Evolutionary conservation across 768 basidiomycete genomes (phyloP).

Genomic region (Phlebiopsis flavidoalba): DNA sequence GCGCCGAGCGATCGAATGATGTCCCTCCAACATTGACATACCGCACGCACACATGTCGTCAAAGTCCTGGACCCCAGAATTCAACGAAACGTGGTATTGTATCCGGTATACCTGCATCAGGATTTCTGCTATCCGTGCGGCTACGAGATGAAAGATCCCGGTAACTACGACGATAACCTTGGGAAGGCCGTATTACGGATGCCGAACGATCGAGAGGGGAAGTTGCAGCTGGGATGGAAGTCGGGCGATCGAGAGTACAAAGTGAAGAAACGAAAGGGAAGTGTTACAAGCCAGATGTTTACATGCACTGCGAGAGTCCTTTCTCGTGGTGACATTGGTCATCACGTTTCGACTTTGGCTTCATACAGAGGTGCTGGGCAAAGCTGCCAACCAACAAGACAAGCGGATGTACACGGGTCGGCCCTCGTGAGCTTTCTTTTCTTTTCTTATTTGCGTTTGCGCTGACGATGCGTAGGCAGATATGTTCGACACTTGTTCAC

Average conservation of each 20-base stretch:
- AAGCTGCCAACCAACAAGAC: constrained; percentile 25
- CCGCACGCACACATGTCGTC: constrained; percentile 21
- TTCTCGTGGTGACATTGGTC: constrained; percentile 22
- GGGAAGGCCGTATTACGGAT: constrained; percentile 20
- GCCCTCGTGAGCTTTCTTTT: constrained; percentile 27
- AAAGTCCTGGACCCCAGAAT: constrained; percentile 21
- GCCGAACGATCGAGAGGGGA: constrained; percentile 13
- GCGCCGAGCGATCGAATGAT: neutral
- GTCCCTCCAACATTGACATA: constrained; percentile 12
- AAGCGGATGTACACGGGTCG: constrained; percentile 34
- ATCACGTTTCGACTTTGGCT: constrained; percentile 24
- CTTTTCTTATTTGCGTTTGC: neutral
- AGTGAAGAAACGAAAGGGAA: constrained; percentile 28
- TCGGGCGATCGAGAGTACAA: constrained; percentile 26
- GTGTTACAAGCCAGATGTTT: constrained; percentile 19
- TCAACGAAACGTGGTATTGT: constrained; percentile 23
- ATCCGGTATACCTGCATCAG: constrained; percentile 19
- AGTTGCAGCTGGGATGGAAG: constrained; percentile 22
- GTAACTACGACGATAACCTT: constrained; percentile 21
- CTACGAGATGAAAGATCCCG: constrained; percentile 24
- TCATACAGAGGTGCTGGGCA: constrained; percentile 26
- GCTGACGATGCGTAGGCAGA: constrained; percentile 17
- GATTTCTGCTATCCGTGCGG: constrained; percentile 18
- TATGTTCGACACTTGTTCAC: constrained; percentile 36
- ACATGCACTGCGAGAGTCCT: constrained; percentile 25